A percentile compares a stretch with the other conserved stretches of the same genome.
These are phyloP conservation scores for Suillus ampliporus DNA, from an alignment of 768 basidiomycete genomes.

Conservation along the genomic window DNA sequence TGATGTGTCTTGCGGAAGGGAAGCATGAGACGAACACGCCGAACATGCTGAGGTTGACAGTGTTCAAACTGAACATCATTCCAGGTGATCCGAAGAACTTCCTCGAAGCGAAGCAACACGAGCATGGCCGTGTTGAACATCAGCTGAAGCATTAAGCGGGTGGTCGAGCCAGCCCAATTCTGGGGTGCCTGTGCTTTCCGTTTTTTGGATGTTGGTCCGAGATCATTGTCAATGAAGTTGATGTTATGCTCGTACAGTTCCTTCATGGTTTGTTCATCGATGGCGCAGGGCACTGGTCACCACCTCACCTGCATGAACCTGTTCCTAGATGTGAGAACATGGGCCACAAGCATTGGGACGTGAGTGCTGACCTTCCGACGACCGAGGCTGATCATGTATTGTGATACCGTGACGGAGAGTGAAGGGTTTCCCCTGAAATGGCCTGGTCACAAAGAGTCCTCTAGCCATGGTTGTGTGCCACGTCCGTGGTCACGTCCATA, in stretches of 20 bases:
- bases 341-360: too few relatives aligned
- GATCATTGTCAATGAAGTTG: not conserved
- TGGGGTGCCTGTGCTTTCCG: too few relatives aligned
- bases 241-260: slow-evolving; percentile 19
- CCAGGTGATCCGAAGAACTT: slow-evolving; percentile 28
- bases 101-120: slow-evolving; percentile 30
- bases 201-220: not conserved
- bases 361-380: slow-evolving; percentile 24
- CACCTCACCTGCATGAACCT: slow-evolving; percentile 23
- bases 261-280: slow-evolving; percentile 24
- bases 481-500: slow-evolving; percentile 15
- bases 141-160: slow-evolving; percentile 27
- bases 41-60: not conserved
- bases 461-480: slow-evolving; percentile 20
- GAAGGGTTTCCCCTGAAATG: not conserved
- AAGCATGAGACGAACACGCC: not conserved
- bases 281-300: slow-evolving; percentile 31
- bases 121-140: slow-evolving; percentile 17
- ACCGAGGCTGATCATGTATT: slow-evolving; percentile 31
- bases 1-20: slow-evolving; percentile 11
- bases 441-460: not conserved
- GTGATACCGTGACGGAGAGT: slow-evolving; percentile 21
- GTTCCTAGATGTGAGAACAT: too few relatives aligned
- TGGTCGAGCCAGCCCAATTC: slow-evolving; percentile 22
- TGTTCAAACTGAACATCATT: slow-evolving; percentile 9